Evolutionary conservation across 495 filamentous ascomycete species (phyloP).

Genomic region (Tuber calosporum): DNA sequence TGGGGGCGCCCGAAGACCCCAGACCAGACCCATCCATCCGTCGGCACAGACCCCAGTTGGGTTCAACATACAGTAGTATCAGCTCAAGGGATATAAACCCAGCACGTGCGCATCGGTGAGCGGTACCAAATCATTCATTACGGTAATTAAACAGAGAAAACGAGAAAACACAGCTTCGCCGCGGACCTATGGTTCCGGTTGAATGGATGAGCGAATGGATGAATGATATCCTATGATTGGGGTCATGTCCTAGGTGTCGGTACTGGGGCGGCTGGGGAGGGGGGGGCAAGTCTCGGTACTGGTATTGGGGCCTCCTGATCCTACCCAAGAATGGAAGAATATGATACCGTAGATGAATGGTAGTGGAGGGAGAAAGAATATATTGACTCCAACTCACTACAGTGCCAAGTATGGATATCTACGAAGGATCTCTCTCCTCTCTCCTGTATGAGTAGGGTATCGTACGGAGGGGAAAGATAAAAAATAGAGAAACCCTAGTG

Average conservation of each 20-base stretch:
- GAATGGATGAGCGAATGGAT: neutral
- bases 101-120: neutral
- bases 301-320: conserved; percentile 32
- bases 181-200: neutral
- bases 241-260: conserved; percentile 14
- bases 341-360: neutral
- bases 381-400: neutral
- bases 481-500: too few species aligned
- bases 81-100: neutral
- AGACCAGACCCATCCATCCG: neutral
- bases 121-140: neutral
- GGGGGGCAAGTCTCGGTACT: conserved; percentile 8
- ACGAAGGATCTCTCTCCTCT: neutral
- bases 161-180: neutral
- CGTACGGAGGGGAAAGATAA: neutral
- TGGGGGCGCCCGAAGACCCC: conserved; percentile 2
- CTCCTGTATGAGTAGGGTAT: neutral
- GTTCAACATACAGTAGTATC: neutral
- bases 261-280: conserved; percentile 2
- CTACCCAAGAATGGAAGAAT: conserved; percentile 25
- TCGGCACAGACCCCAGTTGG: neutral
- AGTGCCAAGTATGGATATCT: neutral
- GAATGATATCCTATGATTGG: neutral
- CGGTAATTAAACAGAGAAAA: neutral
- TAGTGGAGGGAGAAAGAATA: neutral